These are phyloP conservation scores for Cutaneotrichosporon dermatis DNA, from an alignment of 1,284 basidiomycete species.

Conservation along the genomic window DNA sequence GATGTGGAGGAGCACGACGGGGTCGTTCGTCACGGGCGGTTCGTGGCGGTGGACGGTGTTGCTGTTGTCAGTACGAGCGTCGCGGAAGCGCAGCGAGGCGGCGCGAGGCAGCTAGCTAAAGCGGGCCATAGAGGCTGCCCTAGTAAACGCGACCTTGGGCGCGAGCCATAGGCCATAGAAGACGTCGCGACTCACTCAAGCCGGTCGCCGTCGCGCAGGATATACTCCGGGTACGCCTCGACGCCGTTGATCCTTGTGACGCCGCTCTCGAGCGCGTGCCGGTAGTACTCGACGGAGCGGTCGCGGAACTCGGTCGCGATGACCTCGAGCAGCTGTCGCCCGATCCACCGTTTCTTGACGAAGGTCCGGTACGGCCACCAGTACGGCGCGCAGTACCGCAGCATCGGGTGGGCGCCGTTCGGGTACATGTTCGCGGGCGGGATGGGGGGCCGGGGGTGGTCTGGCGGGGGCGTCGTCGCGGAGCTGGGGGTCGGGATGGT, in stretches of 20 bases:
- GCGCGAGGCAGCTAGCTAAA: too few relatives aligned
- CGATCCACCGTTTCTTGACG: slow-evolving; percentile 68
- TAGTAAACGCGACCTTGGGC: too few relatives aligned
- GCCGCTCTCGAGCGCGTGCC: slow-evolving; percentile 87
- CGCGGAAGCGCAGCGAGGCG: too few relatives aligned
- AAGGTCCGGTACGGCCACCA: slow-evolving; percentile 69
- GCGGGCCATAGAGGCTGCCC: too few relatives aligned
- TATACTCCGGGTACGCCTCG: slow-evolving; percentile 69
- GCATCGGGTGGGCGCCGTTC: slow-evolving; percentile 43
- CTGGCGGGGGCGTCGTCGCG: neutral
- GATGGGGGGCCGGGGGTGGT: neutral
- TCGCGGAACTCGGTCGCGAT: slow-evolving; percentile 87
- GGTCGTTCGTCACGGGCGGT: slow-evolving; percentile 84
- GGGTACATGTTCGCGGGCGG: slow-evolving; percentile 15
- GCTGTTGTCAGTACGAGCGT: slow-evolving; percentile 50
- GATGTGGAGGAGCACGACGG: slow-evolving; percentile 72
- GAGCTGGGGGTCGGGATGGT: neutral
- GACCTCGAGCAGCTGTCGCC: slow-evolving; percentile 59
- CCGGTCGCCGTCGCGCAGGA: slow-evolving; percentile 81
- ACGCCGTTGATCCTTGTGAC: slow-evolving; percentile 90
- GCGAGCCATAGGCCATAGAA: too few relatives aligned
- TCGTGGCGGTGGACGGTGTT: slow-evolving; percentile 95
- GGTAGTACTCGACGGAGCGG: slow-evolving; percentile 84
- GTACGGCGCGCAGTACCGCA: slow-evolving; percentile 51
- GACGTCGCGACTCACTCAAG: slow-evolving; percentile 63